Percentiles rank a stretch among this genome's conserved stretches.
Evolutionary conservation across 495 filamentous ascomycete genomes (phyloP).

Genomic region (Penicillium atrosanguineum): DNA sequence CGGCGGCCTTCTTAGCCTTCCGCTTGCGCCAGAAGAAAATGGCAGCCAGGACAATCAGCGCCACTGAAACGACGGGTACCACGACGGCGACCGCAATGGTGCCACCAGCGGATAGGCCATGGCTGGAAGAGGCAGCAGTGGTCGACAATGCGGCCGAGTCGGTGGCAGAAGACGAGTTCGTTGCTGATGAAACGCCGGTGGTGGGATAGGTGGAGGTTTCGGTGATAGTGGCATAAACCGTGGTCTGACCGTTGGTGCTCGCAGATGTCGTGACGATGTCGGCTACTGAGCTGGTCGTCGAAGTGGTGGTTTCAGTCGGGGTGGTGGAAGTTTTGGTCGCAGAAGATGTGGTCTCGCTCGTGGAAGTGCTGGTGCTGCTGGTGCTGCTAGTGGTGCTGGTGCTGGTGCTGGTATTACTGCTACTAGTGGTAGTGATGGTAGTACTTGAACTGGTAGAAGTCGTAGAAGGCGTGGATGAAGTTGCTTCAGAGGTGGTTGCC

Average conservation of each 20-base stretch:
- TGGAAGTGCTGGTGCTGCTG: constrained; percentile 22
- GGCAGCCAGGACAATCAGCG: constrained; percentile 69
- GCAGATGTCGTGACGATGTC: neutral
- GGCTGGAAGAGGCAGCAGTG: constrained; percentile 17
- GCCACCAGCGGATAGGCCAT: constrained; percentile 56
- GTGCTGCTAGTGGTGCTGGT: neutral
- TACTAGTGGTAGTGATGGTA: constrained; percentile 17
- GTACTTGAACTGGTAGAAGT: constrained; percentile 11
- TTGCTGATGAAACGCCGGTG: constrained; percentile 4
- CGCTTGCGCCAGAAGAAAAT: constrained; percentile 85
- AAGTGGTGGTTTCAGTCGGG: constrained; percentile 1
- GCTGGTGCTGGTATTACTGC: constrained; percentile 4
- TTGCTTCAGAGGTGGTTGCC: constrained; percentile 21
- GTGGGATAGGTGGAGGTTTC: constrained; percentile 18
- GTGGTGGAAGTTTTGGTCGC: constrained; percentile 14
- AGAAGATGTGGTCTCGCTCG: constrained; percentile 24
- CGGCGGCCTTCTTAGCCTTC: constrained; percentile 78
- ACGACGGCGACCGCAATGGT: constrained; percentile 92
- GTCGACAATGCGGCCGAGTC: constrained; percentile 23
- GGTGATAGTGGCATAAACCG: neutral
- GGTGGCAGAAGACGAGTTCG: constrained; percentile 29
- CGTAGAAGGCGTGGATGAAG: constrained; percentile 16
- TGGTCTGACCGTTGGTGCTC: neutral
- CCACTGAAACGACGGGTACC: constrained; percentile 86
- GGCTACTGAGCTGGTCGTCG: neutral